phyloP scores from a whole-genome alignment of 192 early-diverging fungal genomes.

The Chytriomyces sp. region DNA sequence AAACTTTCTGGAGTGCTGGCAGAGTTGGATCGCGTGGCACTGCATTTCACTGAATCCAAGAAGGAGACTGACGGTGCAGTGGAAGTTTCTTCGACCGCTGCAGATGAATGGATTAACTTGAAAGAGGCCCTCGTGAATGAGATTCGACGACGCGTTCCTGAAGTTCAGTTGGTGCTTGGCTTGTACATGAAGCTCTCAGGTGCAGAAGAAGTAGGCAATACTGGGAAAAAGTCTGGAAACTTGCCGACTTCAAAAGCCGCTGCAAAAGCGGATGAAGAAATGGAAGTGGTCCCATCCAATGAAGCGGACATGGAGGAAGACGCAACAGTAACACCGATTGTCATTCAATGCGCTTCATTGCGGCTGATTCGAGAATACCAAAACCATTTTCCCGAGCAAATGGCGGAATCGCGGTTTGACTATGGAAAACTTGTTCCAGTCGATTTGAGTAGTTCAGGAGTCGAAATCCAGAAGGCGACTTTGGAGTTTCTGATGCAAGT shows the following conservation, averaged over 20 bases:
- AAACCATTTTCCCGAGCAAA: conserved; percentile 62
- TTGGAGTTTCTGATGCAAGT: conserved; percentile 66
- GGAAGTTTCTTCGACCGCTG: not conserved
- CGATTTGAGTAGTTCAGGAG: conserved; percentile 46
- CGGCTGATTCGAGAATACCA: conserved; percentile 72
- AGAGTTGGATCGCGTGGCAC: conserved; percentile 15
- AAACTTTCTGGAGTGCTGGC: conserved; percentile 49
- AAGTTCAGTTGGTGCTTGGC: conserved; percentile 68
- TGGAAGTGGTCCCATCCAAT: not conserved
- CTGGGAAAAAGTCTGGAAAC: conserved; percentile 4
- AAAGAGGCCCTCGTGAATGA: conserved; percentile 49
- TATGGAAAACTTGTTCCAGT: conserved; percentile 73
- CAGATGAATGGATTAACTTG: conserved; percentile 30
- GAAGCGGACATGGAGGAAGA: conserved; percentile 48
- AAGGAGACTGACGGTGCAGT: not conserved
- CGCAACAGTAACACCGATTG: conserved; percentile 46
- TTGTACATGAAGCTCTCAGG: conserved; percentile 47
- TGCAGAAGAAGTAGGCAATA: not conserved
- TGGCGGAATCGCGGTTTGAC: conserved; percentile 76
- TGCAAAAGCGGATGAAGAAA: conserved; percentile 10
- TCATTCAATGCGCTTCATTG: conserved; percentile 61
- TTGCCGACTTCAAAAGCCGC: conserved; percentile 25
- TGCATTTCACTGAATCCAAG: not conserved
- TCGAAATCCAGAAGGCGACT: conserved; percentile 54
- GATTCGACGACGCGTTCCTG: conserved; percentile 69